A percentile compares a stretch with the other conserved stretches of the same genome.
Evolutionary conservation across 2,329 filamentous ascomycete species (phyloP).

Genomic region (Pseudocercospora fuligena): DNA sequence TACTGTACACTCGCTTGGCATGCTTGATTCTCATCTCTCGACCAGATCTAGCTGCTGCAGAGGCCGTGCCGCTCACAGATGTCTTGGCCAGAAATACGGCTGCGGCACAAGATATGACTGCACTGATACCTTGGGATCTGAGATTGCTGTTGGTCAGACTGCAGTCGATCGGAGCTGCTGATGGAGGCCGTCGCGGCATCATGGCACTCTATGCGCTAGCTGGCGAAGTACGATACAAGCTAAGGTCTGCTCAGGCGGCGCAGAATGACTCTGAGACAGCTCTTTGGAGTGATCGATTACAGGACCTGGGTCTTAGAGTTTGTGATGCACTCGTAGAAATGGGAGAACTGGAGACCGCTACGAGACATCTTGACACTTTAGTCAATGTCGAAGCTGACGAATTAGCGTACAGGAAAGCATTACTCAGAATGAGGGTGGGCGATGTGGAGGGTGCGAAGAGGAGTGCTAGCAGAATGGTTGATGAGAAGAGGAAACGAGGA

Average conservation of each 20-base stretch:
- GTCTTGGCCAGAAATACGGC: constrained; percentile 49
- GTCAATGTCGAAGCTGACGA: constrained; percentile 49
- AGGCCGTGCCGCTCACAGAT: constrained; percentile 67
- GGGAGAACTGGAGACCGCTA: constrained; percentile 82
- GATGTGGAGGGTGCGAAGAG: constrained; percentile 60
- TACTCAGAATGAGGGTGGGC: constrained; percentile 80
- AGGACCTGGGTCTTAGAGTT: constrained; percentile 72
- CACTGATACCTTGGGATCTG: constrained; percentile 86
- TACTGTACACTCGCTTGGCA: constrained; percentile 80
- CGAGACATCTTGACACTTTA: constrained; percentile 70
- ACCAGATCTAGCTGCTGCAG: constrained; percentile 59
- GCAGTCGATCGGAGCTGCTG: constrained; percentile 83
- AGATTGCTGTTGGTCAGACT: constrained; percentile 81
- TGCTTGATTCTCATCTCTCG: constrained; percentile 81
- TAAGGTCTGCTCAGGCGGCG: constrained; percentile 45
- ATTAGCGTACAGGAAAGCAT: constrained; percentile 52
- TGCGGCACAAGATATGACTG: constrained; percentile 57
- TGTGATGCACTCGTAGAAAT: constrained; percentile 77
- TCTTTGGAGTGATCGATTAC: constrained; percentile 73
- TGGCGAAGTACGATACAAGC: constrained; percentile 37
- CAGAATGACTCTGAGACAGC: constrained; percentile 62
- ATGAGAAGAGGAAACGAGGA: constrained; percentile 45
- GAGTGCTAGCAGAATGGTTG: constrained; percentile 22
- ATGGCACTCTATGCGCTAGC: constrained; percentile 89
- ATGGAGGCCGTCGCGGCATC: constrained; percentile 79